Evolutionary conservation across 441 rosid genomes (phyloP), one percentile per base, ranked within the genome.

Genomic region (Jatropha multifida): DNA sequence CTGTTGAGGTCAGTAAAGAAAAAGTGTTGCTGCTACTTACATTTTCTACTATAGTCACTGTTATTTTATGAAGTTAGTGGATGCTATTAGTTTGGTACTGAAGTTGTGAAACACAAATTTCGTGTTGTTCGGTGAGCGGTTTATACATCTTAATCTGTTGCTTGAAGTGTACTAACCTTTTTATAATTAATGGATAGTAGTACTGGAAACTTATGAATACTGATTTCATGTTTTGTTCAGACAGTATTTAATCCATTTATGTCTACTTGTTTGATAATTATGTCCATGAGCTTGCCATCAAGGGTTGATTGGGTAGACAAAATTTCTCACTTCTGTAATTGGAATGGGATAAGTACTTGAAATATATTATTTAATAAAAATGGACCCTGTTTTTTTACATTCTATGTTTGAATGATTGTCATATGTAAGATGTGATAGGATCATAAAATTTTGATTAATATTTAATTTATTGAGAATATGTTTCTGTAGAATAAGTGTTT

Each of bases 1-100:
- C 99, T 73, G 90, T 92, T 20, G 99, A 96, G 98, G 99, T 91
- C 67, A 82, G 93, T 85, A 62, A 10, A 32, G 13, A 58, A 55
- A 23, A 76, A 65, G 20, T 9, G 15, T 60, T 37, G 23, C 20
- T 48, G 41, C 61, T 46, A 32, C 26, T 23, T 32, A 3, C 40
- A 11, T 64, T 73, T 17, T 14, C 12, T 20, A 49, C n/a, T 15
- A 2, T 12, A 15, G 1, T 42, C 48, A 44, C 48, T 55, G 10
- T 70, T 48, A 10, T 61, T 17, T 3, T 51, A 27, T 40, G 63
- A 58, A 68, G 56, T 66, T 37, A 32, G 66, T 49, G 46, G 18
- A 18, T 54, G 4, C 17, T 7, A 7, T 18, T 4, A 4, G 7
- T n/a, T 2, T 48, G 64, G 65, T 58, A 8, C 2, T 17, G 46